A percentile compares a stretch with the other conserved stretches of the same genome.
These are phyloP conservation scores for Hymenochaete sp. DNA, from an alignment of 1,284 basidiomycete species.

Conservation along the genomic window DNA sequence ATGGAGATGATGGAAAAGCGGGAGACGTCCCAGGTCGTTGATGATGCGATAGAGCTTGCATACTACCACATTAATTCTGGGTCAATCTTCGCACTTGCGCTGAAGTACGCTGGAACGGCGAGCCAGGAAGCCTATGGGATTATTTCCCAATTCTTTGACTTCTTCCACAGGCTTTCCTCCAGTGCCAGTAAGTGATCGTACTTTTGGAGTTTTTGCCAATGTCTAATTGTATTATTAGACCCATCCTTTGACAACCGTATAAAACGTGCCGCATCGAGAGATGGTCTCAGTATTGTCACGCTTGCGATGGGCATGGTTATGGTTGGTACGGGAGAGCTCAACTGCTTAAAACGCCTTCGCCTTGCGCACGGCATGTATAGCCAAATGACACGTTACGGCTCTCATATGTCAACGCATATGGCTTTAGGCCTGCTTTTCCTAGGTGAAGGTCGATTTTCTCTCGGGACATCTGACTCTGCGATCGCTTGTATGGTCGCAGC, in stretches of 20 bases:
- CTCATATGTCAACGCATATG: slow-evolving; percentile 87
- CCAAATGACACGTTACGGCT: slow-evolving; percentile 76
- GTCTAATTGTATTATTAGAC: slow-evolving; percentile 33
- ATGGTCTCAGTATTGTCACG: slow-evolving; percentile 82
- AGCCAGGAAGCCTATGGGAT: slow-evolving; percentile 78
- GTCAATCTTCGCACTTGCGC: slow-evolving; percentile 82
- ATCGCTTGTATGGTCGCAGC: slow-evolving; percentile 85
- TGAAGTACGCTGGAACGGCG: slow-evolving; percentile 92
- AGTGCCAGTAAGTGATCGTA: slow-evolving; percentile 43
- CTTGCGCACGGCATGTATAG: slow-evolving; percentile 89
- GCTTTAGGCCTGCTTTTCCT: slow-evolving; percentile 91
- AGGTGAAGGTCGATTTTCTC: slow-evolving; percentile 86
- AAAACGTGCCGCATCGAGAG: slow-evolving; percentile 78
- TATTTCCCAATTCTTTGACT: slow-evolving; percentile 75
- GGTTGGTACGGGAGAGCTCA: slow-evolving; percentile 94
- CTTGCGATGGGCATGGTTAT: slow-evolving; percentile 86
- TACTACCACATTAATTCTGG: slow-evolving; percentile 87
- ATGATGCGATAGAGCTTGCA: slow-evolving; percentile 76
- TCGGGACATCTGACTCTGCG: slow-evolving; percentile 87
- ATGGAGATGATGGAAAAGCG: slow-evolving; percentile 46
- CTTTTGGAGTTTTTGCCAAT: not conserved
- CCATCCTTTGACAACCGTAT: slow-evolving; percentile 78
- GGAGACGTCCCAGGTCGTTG: slow-evolving; percentile 43
- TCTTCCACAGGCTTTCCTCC: slow-evolving; percentile 62
- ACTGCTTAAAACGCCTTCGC: slow-evolving; percentile 80